A percentile compares a stretch with the other conserved stretches of the same genome.
Evolutionary conservation across 2,329 filamentous ascomycete species (phyloP).

Genomic region (Allantophomopsis lycopodina): DNA sequence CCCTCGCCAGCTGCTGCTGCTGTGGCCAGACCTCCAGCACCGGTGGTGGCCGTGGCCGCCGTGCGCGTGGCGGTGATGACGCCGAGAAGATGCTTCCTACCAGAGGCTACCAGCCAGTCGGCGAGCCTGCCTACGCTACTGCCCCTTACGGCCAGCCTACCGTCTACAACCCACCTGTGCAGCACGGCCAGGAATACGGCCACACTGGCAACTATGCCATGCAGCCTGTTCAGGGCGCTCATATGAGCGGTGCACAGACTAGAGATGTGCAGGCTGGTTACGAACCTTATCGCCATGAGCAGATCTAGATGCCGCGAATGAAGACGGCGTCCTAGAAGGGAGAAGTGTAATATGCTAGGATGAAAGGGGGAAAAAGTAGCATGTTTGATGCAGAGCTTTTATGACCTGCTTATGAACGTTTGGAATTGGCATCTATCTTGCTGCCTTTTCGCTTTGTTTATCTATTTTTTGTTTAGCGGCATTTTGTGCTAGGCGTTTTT

Average conservation of each 20-base stretch:
- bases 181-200: neutral
- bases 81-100: conserved; percentile 36
- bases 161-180: neutral
- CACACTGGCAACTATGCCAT: neutral
- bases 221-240: neutral
- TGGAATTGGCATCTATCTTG: too few relatives aligned
- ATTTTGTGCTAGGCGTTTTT: too few relatives aligned
- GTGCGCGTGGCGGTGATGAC: conserved; percentile 16
- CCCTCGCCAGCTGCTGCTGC: conserved; percentile 87
- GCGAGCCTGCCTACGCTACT: conserved; percentile 17
- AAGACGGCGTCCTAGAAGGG: neutral
- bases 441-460: too few relatives aligned
- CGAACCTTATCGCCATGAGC: neutral
- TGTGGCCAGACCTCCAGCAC: conserved; percentile 31
- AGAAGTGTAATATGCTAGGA: neutral
- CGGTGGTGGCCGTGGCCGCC: conserved; percentile 16
- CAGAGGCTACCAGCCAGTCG: conserved; percentile 27
- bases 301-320: neutral
- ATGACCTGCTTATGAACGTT: too few relatives aligned
- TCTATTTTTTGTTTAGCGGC: too few relatives aligned
- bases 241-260: neutral
- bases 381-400: too few relatives aligned
- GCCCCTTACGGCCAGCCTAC: neutral
- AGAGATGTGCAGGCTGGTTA: neutral
- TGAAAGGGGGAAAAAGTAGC: neutral